Evolutionary conservation across 108 stramenopile genomes (phyloP), one percentile per base, ranked within the genome.

Genomic region (Skeletonema menzelii): DNA sequence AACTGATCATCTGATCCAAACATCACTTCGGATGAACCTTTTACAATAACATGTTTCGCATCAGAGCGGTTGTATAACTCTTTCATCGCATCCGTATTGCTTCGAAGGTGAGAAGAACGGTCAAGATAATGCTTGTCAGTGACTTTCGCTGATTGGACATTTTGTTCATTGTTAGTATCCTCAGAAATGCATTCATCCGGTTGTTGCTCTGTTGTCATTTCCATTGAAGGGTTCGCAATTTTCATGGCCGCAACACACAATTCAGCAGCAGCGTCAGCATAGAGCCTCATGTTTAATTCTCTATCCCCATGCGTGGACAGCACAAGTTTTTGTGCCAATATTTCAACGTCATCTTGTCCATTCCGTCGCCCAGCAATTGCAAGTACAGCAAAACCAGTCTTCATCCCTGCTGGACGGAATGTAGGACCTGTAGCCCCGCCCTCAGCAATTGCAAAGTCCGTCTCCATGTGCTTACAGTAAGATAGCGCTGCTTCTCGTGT

Each of bases 371-470:
- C 90, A 6, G 93, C 93, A 26, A 94, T 55, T 27, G 87, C 69
- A 58, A 91, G 67, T 10, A 85, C 90, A 17, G 90, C 78, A 83
- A 94, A 94, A 10, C 93, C 90, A 40, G 46, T 57, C n/a, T 76
- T 72, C 67, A 94, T 59, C 10, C 71, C 93, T 4, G 81, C 31
- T 13, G 93, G 93, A 37, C 80, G 68, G 81, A 94, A 94, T 10
- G 93, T 91, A 7, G 93, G 93, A 3, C 93, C 93, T 0, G 93
- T 72, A 8, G 93, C 93, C 27, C 93, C 93, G 2, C 86, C 90
- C 75, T 94, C 90, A 10, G 87, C 89, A 75, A 94, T 85, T 26
- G 86, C 74, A 67, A 60, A 75, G 49, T 75, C 74, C 0, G 46
- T 62, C 0, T 67, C 14, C 47, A 75, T 58, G 32, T 75, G 68